Percentiles rank a stretch among this genome's conserved stretches.
Evolutionary conservation across 441 rosid genomes (phyloP).

Genomic region (Arabidopsis hybrid): DNA sequence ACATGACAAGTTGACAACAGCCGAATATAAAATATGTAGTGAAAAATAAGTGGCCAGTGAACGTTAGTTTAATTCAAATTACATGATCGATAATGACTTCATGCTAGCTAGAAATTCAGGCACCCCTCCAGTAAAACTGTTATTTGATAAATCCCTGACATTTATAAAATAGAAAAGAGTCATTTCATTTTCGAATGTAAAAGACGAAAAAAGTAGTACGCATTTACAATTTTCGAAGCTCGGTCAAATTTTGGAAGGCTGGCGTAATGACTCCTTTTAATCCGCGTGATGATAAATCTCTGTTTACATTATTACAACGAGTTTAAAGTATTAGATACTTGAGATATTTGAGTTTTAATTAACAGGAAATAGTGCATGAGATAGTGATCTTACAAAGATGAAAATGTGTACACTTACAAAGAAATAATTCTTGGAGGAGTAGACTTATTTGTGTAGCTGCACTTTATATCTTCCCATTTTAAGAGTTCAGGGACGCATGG

Average conservation of each 20-base stretch:
- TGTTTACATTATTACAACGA: not conserved
- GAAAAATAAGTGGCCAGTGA: not conserved
- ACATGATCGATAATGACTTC: constrained; percentile 32
- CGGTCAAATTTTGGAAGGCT: constrained; percentile 24
- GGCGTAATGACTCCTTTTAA: constrained; percentile 8
- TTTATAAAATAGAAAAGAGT: not conserved
- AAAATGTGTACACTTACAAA: no score
- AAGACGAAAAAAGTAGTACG: no score
- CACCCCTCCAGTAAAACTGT: constrained; percentile 32
- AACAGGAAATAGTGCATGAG: no score
- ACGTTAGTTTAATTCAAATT: not conserved
- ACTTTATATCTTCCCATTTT: constrained; percentile 44
- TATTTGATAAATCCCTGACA: constrained; percentile 32
- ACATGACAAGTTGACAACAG: not conserved
- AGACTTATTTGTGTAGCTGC: constrained; percentile 41
- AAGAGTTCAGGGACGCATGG: constrained; percentile 50
- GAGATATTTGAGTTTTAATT: not conserved
- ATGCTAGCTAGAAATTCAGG: constrained; percentile 27
- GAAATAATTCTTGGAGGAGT: constrained; percentile 47
- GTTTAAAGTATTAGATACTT: not conserved
- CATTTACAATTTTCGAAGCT: constrained; percentile 27
- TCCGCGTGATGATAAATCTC: constrained; percentile 29
- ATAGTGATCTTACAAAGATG: constrained; percentile 43
- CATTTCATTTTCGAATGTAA: no score
- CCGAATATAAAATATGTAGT: no score